A percentile compares a stretch with the other conserved stretches of the same genome.
These are phyloP conservation scores for Leccinum angustisporum DNA, from an alignment of 1,284 basidiomycete genomes.

Conservation along the genomic window DNA sequence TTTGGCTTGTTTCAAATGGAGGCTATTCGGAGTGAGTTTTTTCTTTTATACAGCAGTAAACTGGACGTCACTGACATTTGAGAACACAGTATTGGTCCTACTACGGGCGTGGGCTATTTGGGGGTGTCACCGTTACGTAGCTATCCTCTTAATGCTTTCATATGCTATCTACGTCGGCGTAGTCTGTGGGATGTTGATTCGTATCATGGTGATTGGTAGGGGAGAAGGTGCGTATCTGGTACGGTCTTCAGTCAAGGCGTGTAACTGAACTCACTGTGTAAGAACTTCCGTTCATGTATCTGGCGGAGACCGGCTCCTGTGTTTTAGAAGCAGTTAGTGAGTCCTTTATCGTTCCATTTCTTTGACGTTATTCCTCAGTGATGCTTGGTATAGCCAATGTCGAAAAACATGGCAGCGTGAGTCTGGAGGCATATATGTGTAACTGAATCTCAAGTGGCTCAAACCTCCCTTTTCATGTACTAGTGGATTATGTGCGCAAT, in stretches of 20 bases:
- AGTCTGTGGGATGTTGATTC: not conserved
- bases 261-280: not conserved
- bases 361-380: not conserved
- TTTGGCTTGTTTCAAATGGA: not conserved
- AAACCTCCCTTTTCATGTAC: not conserved
- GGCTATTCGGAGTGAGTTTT: not conserved
- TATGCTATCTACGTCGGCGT: not conserved
- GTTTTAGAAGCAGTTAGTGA: not conserved
- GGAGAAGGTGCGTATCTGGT: not conserved
- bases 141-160: not conserved
- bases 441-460: not conserved
- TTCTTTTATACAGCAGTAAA: not conserved
- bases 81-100: not conserved
- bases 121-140: not conserved
- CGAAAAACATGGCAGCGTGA: not conserved
- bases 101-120: not conserved
- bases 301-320: not conserved
- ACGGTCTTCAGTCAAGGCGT: not conserved
- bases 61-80: not conserved
- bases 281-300: not conserved
- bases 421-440: not conserved
- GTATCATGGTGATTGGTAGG: not conserved
- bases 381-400: not conserved
- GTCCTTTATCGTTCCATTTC: not conserved
- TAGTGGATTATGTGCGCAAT: not conserved